Evolutionary conservation across 2,329 filamentous ascomycete species (phyloP).

Genomic region (Pyrenophora tritici-repentis): DNA sequence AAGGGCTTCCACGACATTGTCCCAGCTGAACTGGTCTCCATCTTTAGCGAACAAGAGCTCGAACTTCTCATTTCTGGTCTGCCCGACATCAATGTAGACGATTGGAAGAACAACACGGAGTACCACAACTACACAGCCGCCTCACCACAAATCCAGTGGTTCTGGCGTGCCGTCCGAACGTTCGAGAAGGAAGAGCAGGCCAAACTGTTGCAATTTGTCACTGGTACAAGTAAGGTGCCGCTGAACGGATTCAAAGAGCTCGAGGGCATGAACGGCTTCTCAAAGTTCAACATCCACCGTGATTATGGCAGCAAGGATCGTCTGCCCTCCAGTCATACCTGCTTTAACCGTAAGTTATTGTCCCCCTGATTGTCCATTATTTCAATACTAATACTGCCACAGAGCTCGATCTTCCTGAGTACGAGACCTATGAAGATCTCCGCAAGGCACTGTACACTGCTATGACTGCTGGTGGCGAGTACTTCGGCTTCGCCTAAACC

Average conservation of each 20-base stretch:
- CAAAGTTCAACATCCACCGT: constrained; percentile 97
- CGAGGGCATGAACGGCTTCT: constrained; percentile 98
- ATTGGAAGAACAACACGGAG: constrained; percentile 99
- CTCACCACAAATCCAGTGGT: constrained; percentile 98
- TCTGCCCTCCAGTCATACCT: constrained; percentile 94
- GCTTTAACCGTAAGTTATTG: constrained; percentile 89
- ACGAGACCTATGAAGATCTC: constrained; percentile 91
- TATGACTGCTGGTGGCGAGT: constrained; percentile 97
- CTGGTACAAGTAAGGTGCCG: constrained; percentile 96
- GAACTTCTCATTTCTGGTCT: constrained; percentile 95
- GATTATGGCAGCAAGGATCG: constrained; percentile 97
- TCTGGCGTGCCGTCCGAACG: constrained; percentile 95
- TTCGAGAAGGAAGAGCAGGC: constrained; percentile 99
- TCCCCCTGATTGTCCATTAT: not conserved
- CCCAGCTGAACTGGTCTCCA: constrained; percentile 87
- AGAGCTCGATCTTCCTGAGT: constrained; percentile 98
- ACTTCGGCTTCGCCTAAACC: constrained; percentile 87
- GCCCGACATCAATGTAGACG: constrained; percentile 95
- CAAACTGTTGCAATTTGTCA: constrained; percentile 96
- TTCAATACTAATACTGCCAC: constrained; percentile 44
- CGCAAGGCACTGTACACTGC: constrained; percentile 89
- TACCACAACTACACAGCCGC: constrained; percentile 97
- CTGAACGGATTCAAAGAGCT: constrained; percentile 98
- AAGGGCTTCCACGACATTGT: constrained; percentile 99
- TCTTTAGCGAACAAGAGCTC: constrained; percentile 98